Conservation (phyloP, 1,284 basidiomycete species). For the Dichomitus squalens region DNA sequence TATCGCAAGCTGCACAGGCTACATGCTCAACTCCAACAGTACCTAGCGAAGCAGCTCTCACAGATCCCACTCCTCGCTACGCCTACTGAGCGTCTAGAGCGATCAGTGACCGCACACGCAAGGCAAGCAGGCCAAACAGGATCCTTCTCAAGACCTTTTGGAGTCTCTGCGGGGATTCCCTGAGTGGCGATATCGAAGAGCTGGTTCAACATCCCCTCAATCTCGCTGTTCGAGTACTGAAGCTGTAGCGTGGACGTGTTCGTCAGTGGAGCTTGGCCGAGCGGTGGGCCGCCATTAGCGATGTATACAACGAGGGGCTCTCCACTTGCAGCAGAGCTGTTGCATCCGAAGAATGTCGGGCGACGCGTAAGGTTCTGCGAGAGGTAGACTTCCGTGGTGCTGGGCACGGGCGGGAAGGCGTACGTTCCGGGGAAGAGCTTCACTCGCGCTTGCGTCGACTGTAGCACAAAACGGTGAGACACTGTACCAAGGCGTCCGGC, state of each 20-base stretch:
- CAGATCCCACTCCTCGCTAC: constrained; percentile 41
- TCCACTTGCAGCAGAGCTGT: constrained; percentile 21
- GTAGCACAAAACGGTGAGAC: not conserved
- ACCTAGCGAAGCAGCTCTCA: constrained; percentile 39
- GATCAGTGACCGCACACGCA: constrained; percentile 47
- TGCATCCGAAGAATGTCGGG: constrained; percentile 51
- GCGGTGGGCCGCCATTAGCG: constrained; percentile 46
- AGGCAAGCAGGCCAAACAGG: constrained; percentile 46
- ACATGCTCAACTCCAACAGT: constrained; percentile 38
- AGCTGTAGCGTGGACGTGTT: constrained; percentile 42
- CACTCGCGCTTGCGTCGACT: constrained; percentile 45
- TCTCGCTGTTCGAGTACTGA: constrained; percentile 32
- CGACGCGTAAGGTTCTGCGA: constrained; percentile 37
- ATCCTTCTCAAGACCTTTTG: constrained; percentile 28
- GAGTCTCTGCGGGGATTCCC: constrained; percentile 31
- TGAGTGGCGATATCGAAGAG: constrained; percentile 45
- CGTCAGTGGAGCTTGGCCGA: constrained; percentile 40
- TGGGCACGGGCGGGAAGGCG: constrained; percentile 45
- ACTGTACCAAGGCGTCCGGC: not conserved
- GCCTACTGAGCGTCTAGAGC: constrained; percentile 35
- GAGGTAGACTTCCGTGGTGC: constrained; percentile 32
- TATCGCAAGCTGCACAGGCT: no score
- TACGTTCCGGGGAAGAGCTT: constrained; percentile 39
- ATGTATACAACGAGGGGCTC: constrained; percentile 34
- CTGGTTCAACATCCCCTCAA: constrained; percentile 45